Conservation (phyloP, 805 yeast genomes). For the Metschnikowia baotianmanensis region DNA sequence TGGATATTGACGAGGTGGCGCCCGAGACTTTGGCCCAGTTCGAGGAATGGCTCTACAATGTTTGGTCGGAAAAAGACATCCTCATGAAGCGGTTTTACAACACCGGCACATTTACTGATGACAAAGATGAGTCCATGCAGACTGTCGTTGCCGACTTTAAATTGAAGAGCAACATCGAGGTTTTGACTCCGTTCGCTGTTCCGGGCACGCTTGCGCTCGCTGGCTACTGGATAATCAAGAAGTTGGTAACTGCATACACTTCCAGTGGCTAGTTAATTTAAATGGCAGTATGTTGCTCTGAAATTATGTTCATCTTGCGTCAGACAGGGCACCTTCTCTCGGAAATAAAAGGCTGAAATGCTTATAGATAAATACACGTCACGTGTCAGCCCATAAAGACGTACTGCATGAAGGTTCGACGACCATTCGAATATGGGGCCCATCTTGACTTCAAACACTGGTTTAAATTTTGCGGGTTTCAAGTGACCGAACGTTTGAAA, state of each 20-base stretch:
- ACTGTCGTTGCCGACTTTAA: slow-evolving; percentile 18
- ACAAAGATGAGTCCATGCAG: slow-evolving; percentile 26
- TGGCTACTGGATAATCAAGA: slow-evolving; percentile 5
- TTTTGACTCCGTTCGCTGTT: slow-evolving; percentile 12
- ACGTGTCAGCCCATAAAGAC: no score
- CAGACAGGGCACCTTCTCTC: neutral
- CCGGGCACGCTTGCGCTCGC: slow-evolving; percentile 5
- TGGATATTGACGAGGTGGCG: slow-evolving; percentile 44
- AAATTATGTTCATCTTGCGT: neutral
- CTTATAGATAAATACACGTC: no score
- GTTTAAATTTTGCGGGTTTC: no score
- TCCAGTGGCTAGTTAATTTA: neutral
- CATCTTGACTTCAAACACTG: no score
- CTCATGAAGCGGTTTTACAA: slow-evolving; percentile 60
- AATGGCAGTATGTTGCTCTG: no score
- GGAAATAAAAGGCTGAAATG: no score
- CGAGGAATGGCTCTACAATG: slow-evolving; percentile 67
- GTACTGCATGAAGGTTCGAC: no score
- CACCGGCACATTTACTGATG: slow-evolving; percentile 48
- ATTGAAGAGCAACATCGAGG: slow-evolving; percentile 13
- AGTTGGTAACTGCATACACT: neutral
- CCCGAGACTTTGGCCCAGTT: slow-evolving; percentile 49
- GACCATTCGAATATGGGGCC: no score
- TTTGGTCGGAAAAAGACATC: slow-evolving; percentile 79
- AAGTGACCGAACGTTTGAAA: no score